Base-by-base conservation (phyloP, 176 grass and related monocot genomes). In the Guadua angustifolia region DNA sequence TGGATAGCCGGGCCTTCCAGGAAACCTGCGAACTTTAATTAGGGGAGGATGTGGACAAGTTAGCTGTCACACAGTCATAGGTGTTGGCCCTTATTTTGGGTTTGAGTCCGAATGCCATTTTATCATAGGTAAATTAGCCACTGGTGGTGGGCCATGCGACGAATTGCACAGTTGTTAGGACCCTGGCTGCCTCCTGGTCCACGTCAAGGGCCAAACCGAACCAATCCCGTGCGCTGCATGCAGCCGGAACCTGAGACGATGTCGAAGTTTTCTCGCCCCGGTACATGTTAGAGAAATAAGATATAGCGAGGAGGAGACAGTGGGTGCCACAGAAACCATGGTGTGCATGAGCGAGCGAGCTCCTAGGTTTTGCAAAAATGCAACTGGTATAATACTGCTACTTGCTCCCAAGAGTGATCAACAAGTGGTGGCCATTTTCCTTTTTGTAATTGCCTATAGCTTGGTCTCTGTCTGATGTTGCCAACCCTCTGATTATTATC, bases 351-450 rank as follows among this genome's bases (percentile, higher is more conserved):
- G 22, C 39, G 15, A 43, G 35, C 49, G 62, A 19, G 71, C 66
- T 88, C 87, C 75, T 83, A 84, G 81, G 87, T 88, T 84, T 47
- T 43, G 52, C 42, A 36, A 25, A 17, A 21, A 21, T 50, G 19
- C 44, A 65, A 9, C 73, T 43, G 7, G 39, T 57, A 7, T 45
- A 29, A 40, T 26, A 45, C 21, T 14, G 43, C 70, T 29, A 52
- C 56, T 53, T 43, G 61, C 75, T 79, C 26, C 74, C 74, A 50
- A 67, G 50, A 74, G 62, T 50, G 22, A 84, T 69, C 40, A 17
- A 17, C 51, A 83, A 79, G 74, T 84, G 50, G 50, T 52, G 35
- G n/a, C 10, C 58, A 19, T 38, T 44, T 58, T 19, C 22, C 69
- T 42, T n/a, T 77, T 0, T 26, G 60, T 76, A 63, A 65, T 55